Conservation (phyloP, 2,329 filamentous ascomycete genomes). For the Microcyclospora pomicola region DNA sequence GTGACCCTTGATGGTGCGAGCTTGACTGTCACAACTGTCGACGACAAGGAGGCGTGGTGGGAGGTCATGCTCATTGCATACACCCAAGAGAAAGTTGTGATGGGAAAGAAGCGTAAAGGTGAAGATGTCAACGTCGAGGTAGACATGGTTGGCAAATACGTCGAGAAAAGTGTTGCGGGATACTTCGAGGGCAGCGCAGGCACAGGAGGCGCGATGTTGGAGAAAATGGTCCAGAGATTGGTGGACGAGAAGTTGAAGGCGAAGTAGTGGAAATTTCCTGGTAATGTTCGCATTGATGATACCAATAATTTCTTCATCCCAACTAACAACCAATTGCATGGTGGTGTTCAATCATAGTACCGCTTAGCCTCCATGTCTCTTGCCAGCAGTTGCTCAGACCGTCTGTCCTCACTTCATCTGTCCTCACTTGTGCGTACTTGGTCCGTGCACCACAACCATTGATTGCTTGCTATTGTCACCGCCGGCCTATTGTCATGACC, state of each 20-base stretch:
- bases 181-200: conserved; percentile 51
- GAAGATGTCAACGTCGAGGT: conserved; percentile 87
- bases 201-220: conserved; percentile 36
- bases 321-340: no score
- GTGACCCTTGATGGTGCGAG: conserved; percentile 90
- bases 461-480: no score
- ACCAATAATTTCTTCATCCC: no score
- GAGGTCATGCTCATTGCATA: conserved; percentile 98
- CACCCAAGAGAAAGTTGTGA: conserved; percentile 82
- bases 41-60: conserved; percentile 73
- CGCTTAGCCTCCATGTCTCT: no score
- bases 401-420: no score
- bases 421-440: no score
- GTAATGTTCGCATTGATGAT: no score
- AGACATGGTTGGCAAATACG: conserved; percentile 75
- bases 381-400: no score
- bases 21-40: conserved; percentile 75
- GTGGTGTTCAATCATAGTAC: no score
- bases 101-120: conserved; percentile 62
- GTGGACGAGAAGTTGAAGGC: conserved; percentile 54
- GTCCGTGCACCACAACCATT: no score
- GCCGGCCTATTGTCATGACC: no score
- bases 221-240: conserved; percentile 48
- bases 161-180: conserved; percentile 75
- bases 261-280: conserved; percentile 1